Percentiles rank a stretch among this genome's conserved stretches.
These are phyloP conservation scores for Aureobasidium sp. DNA, from an alignment of 2,329 filamentous ascomycete species.

Conservation along the genomic window DNA sequence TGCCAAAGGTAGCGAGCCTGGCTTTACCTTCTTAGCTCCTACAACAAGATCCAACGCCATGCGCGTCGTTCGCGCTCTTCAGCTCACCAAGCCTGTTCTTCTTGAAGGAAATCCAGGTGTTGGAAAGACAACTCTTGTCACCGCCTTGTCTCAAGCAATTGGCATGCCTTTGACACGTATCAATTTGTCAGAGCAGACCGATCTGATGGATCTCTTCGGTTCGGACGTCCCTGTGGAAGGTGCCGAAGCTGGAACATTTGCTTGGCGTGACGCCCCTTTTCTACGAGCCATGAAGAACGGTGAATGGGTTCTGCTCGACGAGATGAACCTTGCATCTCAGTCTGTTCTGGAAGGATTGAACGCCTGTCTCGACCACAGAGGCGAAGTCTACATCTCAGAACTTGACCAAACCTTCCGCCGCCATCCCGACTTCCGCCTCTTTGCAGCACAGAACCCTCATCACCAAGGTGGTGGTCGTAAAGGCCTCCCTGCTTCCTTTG, in stretches of 20 bases:
- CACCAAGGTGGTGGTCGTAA: conserved; percentile 95
- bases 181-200: conserved; percentile 95
- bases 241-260: conserved; percentile 82
- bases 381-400: conserved; percentile 91
- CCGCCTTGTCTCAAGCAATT: conserved; percentile 71
- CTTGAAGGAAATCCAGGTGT: conserved; percentile 97
- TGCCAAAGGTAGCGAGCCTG: conserved; percentile 37
- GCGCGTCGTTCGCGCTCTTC: conserved; percentile 80
- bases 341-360: conserved; percentile 94
- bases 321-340: conserved; percentile 98
- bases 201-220: conserved; percentile 94
- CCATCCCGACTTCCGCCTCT: conserved; percentile 85
- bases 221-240: conserved; percentile 94
- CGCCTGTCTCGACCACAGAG: conserved; percentile 91
- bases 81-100: conserved; percentile 83
- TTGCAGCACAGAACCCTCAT: conserved; percentile 95
- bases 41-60: conserved; percentile 88
- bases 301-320: conserved; percentile 92
- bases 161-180: conserved; percentile 83
- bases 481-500: conserved; percentile 88
- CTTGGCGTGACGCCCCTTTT: conserved; percentile 93
- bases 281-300: conserved; percentile 93
- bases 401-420: conserved; percentile 88
- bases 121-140: conserved; percentile 90
- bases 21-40: conserved; percentile 77